Base-by-base conservation (phyloP, 1,139 yeast species). In the Hyphopichia khmerensis region DNA sequence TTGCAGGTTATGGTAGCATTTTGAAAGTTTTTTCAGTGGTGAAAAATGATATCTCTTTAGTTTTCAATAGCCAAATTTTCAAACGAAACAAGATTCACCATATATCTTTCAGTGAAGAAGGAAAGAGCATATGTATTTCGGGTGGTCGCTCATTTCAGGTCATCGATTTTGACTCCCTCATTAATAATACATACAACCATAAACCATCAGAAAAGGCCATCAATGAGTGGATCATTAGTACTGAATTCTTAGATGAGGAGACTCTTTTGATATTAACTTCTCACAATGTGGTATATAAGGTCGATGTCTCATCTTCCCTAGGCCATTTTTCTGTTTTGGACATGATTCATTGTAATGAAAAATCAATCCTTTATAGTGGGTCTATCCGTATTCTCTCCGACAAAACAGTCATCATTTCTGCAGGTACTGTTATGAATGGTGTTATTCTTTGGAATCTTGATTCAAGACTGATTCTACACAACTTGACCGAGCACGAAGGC, bases 391-490 rank as follows among this genome's bases (percentile, higher is more conserved):
- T 80, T 1, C 47, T 72, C 7, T 52, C 62, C 2, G 59, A 59
- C n/a, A 68, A 64, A 9, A 64, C 65, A 36, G 77, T 84, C 0
- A 58, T 75, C 11, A 71, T 89, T 11, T 89, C 89, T 21, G 91
- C 96, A 0, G 98, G 98, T 19, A 93, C 99, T 0, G 97, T 93
- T 1, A 83, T 91, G 83, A 83, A 84, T 40, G 96, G 97, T 3
- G 84, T 88, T 1, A 69, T 87, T 4, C 67, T 90, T 1, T 93
- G 98, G 98, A 80, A 82, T 41, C 59, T 80, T 40, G 41, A 55
- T 26, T 59, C 72, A 2, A 65, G 74, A 10, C 49, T 69, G 34
- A 68, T 84, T 9, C 32, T 80, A 1, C 80, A 82, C 50, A 76
- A 74, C 33, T 69, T 91, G 43, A 75, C 77, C 0, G 84, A 82